These are phyloP conservation scores for Friedmanniomyces simplex DNA, from an alignment of 495 filamentous ascomycete genomes.

Conservation along the genomic window DNA sequence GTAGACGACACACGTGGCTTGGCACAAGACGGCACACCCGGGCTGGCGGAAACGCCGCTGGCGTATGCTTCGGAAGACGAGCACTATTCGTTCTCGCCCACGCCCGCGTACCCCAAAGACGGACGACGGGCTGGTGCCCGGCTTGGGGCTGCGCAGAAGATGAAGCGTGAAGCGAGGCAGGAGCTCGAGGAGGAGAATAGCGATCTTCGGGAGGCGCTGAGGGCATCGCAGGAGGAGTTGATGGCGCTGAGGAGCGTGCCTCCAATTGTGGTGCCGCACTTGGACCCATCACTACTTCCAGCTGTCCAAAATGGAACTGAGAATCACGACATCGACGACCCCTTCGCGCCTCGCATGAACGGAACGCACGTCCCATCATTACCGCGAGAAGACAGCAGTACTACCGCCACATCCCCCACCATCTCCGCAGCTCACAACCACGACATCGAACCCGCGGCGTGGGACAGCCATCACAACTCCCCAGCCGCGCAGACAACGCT, in stretches of 20 bases:
- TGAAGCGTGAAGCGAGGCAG: not conserved
- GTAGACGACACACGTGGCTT: too few relatives aligned
- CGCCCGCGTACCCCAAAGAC: not conserved
- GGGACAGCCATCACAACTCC: too few relatives aligned
- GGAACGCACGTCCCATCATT: not conserved
- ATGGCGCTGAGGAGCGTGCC: not conserved
- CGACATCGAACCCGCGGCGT: not conserved
- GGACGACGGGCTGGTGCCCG: too few relatives aligned
- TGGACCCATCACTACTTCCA: not conserved
- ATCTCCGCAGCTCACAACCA: too few relatives aligned
- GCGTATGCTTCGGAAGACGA: constrained; percentile 13
- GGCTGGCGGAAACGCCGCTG: constrained; percentile 9
- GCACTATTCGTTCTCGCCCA: not conserved
- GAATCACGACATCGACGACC: not conserved
- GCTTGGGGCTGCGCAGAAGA: not conserved
- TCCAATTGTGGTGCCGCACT: not conserved
- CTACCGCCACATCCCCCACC: not conserved
- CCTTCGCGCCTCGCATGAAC: not conserved
- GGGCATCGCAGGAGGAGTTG: constrained; percentile 1
- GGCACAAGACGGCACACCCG: not conserved
- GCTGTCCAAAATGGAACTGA: not conserved
- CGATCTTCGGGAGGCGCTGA: not conserved
- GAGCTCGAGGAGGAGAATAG: not conserved
- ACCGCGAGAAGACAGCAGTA: not conserved
- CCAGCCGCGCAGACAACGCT: constrained; percentile 6